Percentiles rank a stretch among this genome's conserved stretches.
Conservation (phyloP, 345 rosid genomes). For the Abelmoschus esculentus region DNA sequence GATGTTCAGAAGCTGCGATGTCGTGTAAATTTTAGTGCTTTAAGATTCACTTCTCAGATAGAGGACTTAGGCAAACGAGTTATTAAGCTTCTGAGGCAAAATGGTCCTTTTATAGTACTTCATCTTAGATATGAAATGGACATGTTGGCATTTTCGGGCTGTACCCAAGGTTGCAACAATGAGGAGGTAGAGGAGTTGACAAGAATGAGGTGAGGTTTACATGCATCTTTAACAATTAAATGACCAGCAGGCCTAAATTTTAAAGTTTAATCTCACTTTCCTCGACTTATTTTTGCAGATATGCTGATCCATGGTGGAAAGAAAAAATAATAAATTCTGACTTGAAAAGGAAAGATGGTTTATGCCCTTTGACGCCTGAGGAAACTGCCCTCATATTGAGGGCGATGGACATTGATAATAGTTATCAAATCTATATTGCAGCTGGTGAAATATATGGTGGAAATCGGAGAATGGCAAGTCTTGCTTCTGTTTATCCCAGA, state of each 20-base stretch:
- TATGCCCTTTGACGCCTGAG: slow-evolving; percentile 86
- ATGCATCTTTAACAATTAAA: neutral
- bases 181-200: slow-evolving; percentile 92
- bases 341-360: slow-evolving; percentile 72
- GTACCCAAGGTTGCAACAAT: slow-evolving; percentile 79
- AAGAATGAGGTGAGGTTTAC: slow-evolving; percentile 68
- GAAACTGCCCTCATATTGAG: slow-evolving; percentile 71
- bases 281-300: slow-evolving; percentile 29
- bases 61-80: slow-evolving; percentile 88
- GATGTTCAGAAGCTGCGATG: slow-evolving; percentile 93
- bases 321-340: slow-evolving; percentile 80
- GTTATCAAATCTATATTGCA: slow-evolving; percentile 67
- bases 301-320: slow-evolving; percentile 96
- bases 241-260: neutral
- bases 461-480: slow-evolving; percentile 57
- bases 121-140: slow-evolving; percentile 99
- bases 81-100: slow-evolving; percentile 61
- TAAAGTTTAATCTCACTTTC: neutral
- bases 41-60: slow-evolving; percentile 84
- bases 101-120: slow-evolving; percentile 83
- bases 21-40: slow-evolving; percentile 76
- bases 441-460: slow-evolving; percentile 88
- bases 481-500: slow-evolving; percentile 59
- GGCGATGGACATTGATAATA: slow-evolving; percentile 65
- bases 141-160: slow-evolving; percentile 98